Evolutionary conservation across 2,329 filamentous ascomycete species (phyloP).

Genomic region (Diaporthe ilicicola): DNA sequence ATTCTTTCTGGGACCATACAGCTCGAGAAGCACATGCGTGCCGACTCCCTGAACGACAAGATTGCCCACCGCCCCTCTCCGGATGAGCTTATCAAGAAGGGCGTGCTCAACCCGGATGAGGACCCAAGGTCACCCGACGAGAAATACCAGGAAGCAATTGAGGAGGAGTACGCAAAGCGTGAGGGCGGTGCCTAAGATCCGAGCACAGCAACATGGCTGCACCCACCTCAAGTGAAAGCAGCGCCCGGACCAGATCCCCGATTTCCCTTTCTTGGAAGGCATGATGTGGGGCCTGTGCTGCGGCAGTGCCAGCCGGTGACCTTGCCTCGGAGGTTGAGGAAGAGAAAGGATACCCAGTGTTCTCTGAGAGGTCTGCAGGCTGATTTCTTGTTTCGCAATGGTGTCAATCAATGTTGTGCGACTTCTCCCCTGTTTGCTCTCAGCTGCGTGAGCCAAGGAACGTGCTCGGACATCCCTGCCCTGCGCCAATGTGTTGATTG

Average conservation of each 20-base stretch:
- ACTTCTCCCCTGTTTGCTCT: neutral
- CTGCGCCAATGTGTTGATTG: neutral
- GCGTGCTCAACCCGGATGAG: slow-evolving; percentile 71
- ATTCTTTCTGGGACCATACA: slow-evolving; percentile 37
- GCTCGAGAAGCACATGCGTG: slow-evolving; percentile 87
- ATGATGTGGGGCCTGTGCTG: neutral
- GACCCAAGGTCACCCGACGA: slow-evolving; percentile 67
- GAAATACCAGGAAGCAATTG: slow-evolving; percentile 68
- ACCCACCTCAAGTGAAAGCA: neutral
- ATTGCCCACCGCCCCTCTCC: slow-evolving; percentile 80
- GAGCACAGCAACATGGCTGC: neutral
- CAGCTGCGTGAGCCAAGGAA: neutral
- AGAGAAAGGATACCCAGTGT: neutral
- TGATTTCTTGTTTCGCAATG: neutral
- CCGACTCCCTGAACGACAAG: slow-evolving; percentile 87
- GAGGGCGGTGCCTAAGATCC: slow-evolving; percentile 65
- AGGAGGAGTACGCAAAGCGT: slow-evolving; percentile 70
- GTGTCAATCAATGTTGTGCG: neutral
- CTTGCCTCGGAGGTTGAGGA: neutral
- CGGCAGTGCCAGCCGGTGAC: neutral
- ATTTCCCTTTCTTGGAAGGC: neutral
- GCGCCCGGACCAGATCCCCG: neutral
- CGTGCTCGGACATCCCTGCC: neutral
- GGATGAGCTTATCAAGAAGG: slow-evolving; percentile 79
- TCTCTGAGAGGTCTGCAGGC: neutral